Evolutionary conservation across 768 basidiomycete genomes (phyloP).

Genomic region (Lyophyllum decastes): DNA sequence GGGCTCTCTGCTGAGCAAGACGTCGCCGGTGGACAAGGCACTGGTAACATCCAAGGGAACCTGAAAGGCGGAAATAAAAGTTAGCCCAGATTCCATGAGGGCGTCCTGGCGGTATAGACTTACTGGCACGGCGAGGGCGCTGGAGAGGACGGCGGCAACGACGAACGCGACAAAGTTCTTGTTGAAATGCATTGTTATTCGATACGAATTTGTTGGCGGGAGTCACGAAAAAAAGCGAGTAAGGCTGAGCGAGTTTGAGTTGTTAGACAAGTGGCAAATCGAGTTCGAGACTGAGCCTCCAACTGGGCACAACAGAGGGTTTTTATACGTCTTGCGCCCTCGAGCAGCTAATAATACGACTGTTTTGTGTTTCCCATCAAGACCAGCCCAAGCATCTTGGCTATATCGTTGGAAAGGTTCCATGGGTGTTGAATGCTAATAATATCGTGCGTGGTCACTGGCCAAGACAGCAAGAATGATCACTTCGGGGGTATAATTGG

Average conservation of each 20-base stretch:
- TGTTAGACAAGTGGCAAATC: neutral
- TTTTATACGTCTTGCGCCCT: slow-evolving; percentile 17
- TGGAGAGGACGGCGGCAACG: slow-evolving; percentile 31
- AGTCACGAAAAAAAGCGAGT: slow-evolving; percentile 5
- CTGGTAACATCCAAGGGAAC: neutral
- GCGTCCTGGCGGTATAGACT: neutral
- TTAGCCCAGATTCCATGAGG: neutral
- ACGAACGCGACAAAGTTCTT: slow-evolving; percentile 34
- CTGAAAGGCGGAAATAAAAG: neutral
- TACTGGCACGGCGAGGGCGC: slow-evolving; percentile 31
- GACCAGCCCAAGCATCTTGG: neutral
- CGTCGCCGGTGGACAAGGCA: neutral
- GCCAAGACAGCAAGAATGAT: neutral
- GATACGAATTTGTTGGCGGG: neutral
- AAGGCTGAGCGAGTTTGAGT: neutral
- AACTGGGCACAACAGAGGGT: neutral
- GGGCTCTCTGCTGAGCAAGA: neutral
- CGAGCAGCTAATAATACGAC: slow-evolving; percentile 7
- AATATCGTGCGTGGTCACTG: neutral
- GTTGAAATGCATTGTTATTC: slow-evolving; percentile 33
- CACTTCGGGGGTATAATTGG: neutral
- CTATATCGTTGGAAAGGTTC: neutral
- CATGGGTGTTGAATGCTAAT: slow-evolving; percentile 1
- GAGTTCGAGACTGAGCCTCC: slow-evolving; percentile 11
- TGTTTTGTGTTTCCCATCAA: slow-evolving; percentile 1